Base-by-base conservation (phyloP, 768 basidiomycete genomes). In the Termitomyces heimii region DNA sequence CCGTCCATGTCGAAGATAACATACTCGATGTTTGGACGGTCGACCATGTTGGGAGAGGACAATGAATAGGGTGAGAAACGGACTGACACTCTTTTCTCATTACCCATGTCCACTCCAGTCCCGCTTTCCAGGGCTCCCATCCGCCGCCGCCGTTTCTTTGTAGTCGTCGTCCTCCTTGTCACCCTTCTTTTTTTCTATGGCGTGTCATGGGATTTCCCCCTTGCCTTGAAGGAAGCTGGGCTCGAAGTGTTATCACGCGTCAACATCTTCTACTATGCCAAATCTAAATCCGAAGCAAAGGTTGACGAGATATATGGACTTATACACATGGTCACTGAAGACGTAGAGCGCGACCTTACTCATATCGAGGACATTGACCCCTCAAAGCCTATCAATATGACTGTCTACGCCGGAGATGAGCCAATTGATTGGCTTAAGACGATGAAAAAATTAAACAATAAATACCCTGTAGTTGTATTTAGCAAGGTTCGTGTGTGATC, bases 1-100 rank as follows among this genome's bases (percentile, higher is more conserved):
- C 87, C 88, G 63, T 89, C 87, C 82, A 89, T 80, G 62, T 89
- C 88, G 63, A 89, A 89, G 50, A 89, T 68, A 54, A 86, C 82
- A 68, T 84, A 88, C 66, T 86, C 81, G 32, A 82, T 68, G 49
- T 72, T 70, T 52, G 59, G 58, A 54, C 51, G 47, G 34, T 52
- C 43, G 42, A 56, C 56, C 54, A 46, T 60, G 55, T 34, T 14
- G 26, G 34, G 37, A 16, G 0, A 6, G 13, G 42, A 54, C 16
- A 57, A 18, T 18, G 20, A 46, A 43, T 26, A 43, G 24, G 35
- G 32, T 47, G 50, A 28, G 28, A 43, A 54, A 29, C 34, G 28
- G 37, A 56, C 18, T 34, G 53, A 50, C 42, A 24, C 47, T 34
- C 48, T 42, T n/a, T 48, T 58, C 24, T 20, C 24, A 26, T 40